phyloP scores from a whole-genome alignment of 1,139 yeast genomes.

The Magnusiomyces fungicola region DNA sequence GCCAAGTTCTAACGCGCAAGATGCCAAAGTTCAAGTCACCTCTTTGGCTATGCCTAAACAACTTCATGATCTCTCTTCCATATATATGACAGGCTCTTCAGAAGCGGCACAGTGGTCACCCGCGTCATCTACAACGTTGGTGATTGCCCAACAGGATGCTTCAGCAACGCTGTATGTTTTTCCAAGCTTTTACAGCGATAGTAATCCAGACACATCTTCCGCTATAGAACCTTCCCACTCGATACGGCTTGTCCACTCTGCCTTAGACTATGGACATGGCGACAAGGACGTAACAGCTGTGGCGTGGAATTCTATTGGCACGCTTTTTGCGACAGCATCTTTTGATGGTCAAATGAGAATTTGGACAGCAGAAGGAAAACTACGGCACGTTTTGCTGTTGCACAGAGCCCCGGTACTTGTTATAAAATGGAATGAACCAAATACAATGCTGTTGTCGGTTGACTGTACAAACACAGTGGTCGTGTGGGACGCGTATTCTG shows the following conservation, averaged over 20 bases:
- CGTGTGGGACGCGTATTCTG: constrained; percentile 49
- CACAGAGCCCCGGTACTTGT: constrained; percentile 49
- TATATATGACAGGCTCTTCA: constrained; percentile 15
- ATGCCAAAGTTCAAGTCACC: constrained; percentile 12
- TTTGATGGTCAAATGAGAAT: constrained; percentile 30
- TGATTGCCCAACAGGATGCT: constrained; percentile 17
- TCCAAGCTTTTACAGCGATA: constrained; percentile 5
- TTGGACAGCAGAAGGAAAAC: constrained; percentile 31
- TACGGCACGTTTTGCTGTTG: constrained; percentile 50
- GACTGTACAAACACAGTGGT: constrained; percentile 40
- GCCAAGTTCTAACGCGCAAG: no score
- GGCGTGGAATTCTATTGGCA: constrained; percentile 28
- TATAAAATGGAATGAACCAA: constrained; percentile 45
- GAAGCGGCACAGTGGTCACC: constrained; percentile 26
- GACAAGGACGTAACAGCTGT: constrained; percentile 27
- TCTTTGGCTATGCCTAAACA: constrained; percentile 10
- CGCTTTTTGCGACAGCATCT: constrained; percentile 28
- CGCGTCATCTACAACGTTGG: constrained; percentile 15
- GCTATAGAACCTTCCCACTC: constrained; percentile 4
- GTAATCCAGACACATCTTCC: constrained; percentile 3
- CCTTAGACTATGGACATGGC: constrained; percentile 10
- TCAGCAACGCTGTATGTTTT: constrained; percentile 13
- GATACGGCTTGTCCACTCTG: constrained; percentile 10
- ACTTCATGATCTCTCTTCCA: constrained; percentile 7
- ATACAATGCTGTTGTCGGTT: constrained; percentile 36